Evolutionary conservation across 2,329 filamentous ascomycete species (phyloP).

Genomic region (Diaporthe sp.): DNA sequence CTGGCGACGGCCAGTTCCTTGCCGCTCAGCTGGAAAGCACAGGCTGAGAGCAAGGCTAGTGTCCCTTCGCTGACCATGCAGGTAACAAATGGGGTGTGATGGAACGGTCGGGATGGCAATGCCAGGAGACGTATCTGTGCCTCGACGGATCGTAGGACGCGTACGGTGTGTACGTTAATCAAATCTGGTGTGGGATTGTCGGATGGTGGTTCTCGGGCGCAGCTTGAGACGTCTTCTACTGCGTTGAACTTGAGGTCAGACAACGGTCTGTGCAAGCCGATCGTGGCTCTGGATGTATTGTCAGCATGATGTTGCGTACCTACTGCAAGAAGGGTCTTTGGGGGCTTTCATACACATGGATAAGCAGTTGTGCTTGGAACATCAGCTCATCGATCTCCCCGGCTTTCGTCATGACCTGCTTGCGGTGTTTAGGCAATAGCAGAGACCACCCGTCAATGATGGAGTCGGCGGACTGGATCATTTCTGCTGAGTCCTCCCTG

Average conservation of each 20-base stretch:
- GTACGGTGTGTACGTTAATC: slow-evolving; percentile 3
- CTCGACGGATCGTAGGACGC: not conserved
- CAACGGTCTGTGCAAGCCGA: slow-evolving; percentile 1
- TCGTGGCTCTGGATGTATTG: not conserved
- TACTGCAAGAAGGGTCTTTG: too few species aligned
- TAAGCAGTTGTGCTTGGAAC: slow-evolving; percentile 1
- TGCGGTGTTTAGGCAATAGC: slow-evolving; percentile 1
- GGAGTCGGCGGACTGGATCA: slow-evolving; percentile 11
- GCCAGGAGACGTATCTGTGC: slow-evolving; percentile 3
- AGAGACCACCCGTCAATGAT: slow-evolving; percentile 17
- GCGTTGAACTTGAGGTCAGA: slow-evolving; percentile 17
- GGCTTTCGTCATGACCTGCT: not conserved
- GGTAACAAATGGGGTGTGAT: slow-evolving; percentile 6
- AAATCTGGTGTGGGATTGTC: not conserved
- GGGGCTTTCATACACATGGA: not conserved
- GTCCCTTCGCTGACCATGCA: slow-evolving; percentile 26
- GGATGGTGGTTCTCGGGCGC: not conserved
- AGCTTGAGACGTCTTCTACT: slow-evolving; percentile 17
- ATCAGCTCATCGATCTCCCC: slow-evolving; percentile 16
- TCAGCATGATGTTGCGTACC: not conserved
- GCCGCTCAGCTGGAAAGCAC: slow-evolving; percentile 2
- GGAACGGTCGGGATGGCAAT: not conserved
- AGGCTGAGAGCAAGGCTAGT: slow-evolving; percentile 15
- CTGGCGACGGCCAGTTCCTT: not conserved
- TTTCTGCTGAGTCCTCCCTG: not conserved